Conservation (phyloP, 495 filamentous ascomycete species). For the Penicillium bovifimosum region DNA sequence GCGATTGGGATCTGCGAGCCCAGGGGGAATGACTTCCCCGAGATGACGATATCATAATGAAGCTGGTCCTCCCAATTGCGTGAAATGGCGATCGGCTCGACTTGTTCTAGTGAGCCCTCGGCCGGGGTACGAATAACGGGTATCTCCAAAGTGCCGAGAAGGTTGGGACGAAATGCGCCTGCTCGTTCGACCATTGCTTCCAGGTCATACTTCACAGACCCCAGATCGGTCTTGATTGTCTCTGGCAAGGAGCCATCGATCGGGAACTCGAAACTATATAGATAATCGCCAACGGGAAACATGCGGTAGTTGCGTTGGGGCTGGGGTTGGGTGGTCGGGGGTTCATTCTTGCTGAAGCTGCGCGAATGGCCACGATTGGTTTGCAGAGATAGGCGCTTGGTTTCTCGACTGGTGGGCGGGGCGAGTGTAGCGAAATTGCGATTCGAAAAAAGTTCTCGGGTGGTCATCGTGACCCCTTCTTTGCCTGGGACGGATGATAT, state of each 20-base stretch:
- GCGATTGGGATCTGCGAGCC: slow-evolving; percentile 92
- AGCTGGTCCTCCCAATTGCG: slow-evolving; percentile 97
- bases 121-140: slow-evolving; percentile 81
- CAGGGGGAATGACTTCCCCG: slow-evolving; percentile 94
- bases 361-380: slow-evolving; percentile 68
- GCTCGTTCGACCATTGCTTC: slow-evolving; percentile 85
- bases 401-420: slow-evolving; percentile 43
- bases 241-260: slow-evolving; percentile 90
- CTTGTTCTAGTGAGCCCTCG: slow-evolving; percentile 86
- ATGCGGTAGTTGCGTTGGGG: slow-evolving; percentile 84
- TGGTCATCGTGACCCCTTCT: slow-evolving; percentile 37
- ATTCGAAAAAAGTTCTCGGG: slow-evolving; percentile 38
- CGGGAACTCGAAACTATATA: slow-evolving; percentile 92
- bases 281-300: slow-evolving; percentile 85
- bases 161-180: slow-evolving; percentile 87
- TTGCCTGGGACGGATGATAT: slow-evolving; percentile 43
- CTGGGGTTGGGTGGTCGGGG: slow-evolving; percentile 51
- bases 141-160: slow-evolving; percentile 80
- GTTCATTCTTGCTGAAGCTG: slow-evolving; percentile 81
- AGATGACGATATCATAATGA: slow-evolving; percentile 98
- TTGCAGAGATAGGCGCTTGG: slow-evolving; percentile 69
- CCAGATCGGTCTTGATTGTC: slow-evolving; percentile 84
- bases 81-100: slow-evolving; percentile 95
- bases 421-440: slow-evolving; percentile 31
- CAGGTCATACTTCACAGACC: slow-evolving; percentile 81